phyloP scores from a whole-genome alignment of 352 stramenopile genomes.

The Phytophthora foliorum region DNA sequence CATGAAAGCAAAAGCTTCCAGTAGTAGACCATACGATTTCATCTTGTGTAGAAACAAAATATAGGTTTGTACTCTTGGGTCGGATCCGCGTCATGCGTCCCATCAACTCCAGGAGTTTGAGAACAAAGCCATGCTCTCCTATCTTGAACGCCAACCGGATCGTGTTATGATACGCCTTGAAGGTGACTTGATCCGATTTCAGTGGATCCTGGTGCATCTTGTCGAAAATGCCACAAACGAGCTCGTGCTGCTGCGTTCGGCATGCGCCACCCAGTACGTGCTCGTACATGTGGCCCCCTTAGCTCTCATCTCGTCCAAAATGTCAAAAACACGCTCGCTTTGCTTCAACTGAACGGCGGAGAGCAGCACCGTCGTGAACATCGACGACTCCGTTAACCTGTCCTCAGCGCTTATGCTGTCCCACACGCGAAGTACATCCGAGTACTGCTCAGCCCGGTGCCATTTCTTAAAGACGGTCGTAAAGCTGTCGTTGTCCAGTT shows the following conservation, averaged over 20 bases:
- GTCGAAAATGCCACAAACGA: background rate
- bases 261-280: background rate
- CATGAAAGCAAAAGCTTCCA: background rate
- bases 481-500: background rate
- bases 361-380: background rate
- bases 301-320: background rate
- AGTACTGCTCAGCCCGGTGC: background rate
- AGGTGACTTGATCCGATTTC: background rate
- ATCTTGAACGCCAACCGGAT: background rate
- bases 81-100: background rate
- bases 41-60: background rate
- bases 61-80: background rate
- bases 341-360: background rate
- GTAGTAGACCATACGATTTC: background rate
- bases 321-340: background rate
- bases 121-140: background rate
- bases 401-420: background rate
- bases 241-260: constrained; percentile 4
- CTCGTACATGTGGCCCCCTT: background rate
- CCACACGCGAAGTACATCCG: background rate
- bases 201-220: background rate
- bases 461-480: background rate
- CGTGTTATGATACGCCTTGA: background rate
- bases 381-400: background rate
- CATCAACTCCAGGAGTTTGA: background rate